A percentile compares a stretch with the other conserved stretches of the same genome.
Evolutionary conservation across 2,329 filamentous ascomycete genomes (phyloP).

Genomic region (Colletotrichum lindemuthianum): DNA sequence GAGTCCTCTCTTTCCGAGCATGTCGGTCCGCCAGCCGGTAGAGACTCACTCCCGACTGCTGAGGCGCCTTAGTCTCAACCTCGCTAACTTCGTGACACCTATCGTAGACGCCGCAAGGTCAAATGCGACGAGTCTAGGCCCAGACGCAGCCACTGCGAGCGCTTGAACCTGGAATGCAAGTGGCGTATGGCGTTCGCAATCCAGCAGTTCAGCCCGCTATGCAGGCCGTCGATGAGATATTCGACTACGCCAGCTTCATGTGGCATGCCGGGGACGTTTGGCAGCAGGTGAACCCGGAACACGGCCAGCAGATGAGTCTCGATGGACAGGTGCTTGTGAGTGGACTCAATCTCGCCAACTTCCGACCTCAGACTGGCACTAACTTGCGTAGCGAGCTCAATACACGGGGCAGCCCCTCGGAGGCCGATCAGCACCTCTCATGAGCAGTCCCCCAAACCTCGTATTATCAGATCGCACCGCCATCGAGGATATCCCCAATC

Average conservation of each 20-base stretch:
- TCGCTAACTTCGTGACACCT: conserved; percentile 12
- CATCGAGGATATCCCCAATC: conserved; percentile 10
- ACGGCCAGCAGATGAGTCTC: conserved; percentile 22
- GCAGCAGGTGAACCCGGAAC: conserved; percentile 41
- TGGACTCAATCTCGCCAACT: background rate
- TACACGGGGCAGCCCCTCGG: background rate
- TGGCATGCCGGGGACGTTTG: conserved; percentile 53
- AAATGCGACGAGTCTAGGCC: conserved; percentile 65
- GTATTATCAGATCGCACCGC: conserved; percentile 14
- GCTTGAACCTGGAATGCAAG: conserved; percentile 62
- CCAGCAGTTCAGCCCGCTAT: conserved; percentile 26
- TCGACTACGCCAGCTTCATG: conserved; percentile 60
- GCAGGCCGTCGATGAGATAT: conserved; percentile 53
- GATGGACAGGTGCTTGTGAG: conserved; percentile 20
- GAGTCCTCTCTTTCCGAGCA: conserved; percentile 35
- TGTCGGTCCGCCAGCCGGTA: background rate
- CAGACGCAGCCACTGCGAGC: conserved; percentile 62
- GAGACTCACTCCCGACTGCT: conserved; percentile 1
- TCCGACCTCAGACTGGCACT: too few relatives aligned
- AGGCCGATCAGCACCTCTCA: conserved; percentile 2
- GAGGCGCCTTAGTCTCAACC: background rate
- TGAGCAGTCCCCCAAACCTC: conserved; percentile 21
- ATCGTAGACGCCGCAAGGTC: conserved; percentile 59
- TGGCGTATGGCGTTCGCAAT: conserved; percentile 59
- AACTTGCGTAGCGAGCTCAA: background rate